Evolutionary conservation across 228 moss, liverwort and hornwort species (phyloP).

Genomic region (Sphagnum fallax): DNA sequence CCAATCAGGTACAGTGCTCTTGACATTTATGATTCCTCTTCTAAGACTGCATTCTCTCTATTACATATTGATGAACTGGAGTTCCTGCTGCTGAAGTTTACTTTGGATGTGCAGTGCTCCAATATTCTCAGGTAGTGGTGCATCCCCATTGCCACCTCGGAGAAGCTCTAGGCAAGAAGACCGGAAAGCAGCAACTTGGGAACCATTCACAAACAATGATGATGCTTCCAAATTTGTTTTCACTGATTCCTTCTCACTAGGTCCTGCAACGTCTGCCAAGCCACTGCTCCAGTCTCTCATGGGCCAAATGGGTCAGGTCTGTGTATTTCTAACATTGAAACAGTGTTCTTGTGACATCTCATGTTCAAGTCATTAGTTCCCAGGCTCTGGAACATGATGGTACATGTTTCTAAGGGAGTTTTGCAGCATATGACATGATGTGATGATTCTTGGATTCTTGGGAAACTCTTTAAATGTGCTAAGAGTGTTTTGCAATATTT

Average conservation of each 20-base stretch:
- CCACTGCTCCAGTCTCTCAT: constrained; percentile 71
- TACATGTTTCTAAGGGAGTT: neutral
- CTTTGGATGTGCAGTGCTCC: constrained; percentile 53
- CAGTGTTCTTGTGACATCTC: neutral
- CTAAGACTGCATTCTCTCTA: neutral
- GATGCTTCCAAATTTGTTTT: constrained; percentile 65
- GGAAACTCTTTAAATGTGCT: too few relatives aligned
- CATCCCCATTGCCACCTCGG: constrained; percentile 44
- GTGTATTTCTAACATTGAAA: neutral
- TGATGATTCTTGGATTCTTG: too few relatives aligned
- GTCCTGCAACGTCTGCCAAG: constrained; percentile 56
- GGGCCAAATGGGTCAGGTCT: constrained; percentile 59
- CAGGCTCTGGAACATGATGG: neutral
- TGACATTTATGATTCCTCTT: neutral
- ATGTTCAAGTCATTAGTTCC: neutral
- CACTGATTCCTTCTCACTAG: constrained; percentile 45
- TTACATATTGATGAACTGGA: neutral
- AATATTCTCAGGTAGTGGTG: constrained; percentile 58
- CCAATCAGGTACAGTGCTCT: constrained; percentile 63
- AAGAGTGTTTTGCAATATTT: too few relatives aligned
- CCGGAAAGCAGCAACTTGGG: constrained; percentile 47
- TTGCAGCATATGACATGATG: neutral
- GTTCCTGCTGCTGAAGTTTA: neutral
- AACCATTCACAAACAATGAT: constrained; percentile 42
- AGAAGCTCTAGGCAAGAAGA: constrained; percentile 51